Base-by-base conservation (phyloP, 352 stramenopile genomes). In the Globisporangium cylindrosporum region DNA sequence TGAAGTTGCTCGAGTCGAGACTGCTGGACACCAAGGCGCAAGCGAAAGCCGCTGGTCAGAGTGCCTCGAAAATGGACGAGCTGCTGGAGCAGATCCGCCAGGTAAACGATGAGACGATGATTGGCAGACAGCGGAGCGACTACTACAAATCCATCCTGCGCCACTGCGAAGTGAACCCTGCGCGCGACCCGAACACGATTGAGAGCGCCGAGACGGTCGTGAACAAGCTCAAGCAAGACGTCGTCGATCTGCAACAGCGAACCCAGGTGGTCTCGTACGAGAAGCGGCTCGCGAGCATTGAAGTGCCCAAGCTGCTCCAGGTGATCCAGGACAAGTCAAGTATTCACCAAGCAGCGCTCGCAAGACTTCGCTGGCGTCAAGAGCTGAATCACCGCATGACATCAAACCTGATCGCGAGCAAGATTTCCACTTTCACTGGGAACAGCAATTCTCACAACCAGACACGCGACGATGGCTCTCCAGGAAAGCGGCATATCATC, bases 141-240 rank as follows among this genome's bases (percentile, higher is more conserved):
- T 94, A 94, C 67, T 94, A 94, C 76, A 88, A 87, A 25, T 62
- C 85, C 6, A 91, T 94, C 48, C 49, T 94, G 48, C 82, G 87
- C 2, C 83, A 94, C 66, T 94, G 87, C 67, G 87, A 94, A 59
- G 73, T 92, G 36, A 80, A 90, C 61, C 85, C 85, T 24, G 85
- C 85, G n/a, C 79, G 87, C 8, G 84, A 92, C 43, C 75, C 85
- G 1, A 93, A 92, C n/a, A 84, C 77, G 38, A 93, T 94, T 57
- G 87, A 92, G 62, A 82, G 66, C 54, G 81, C 84, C 4, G 87
- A 94, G 74, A 77, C 69, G 14, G 70, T 73, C 25, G 82, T 92
- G 14, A 73, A 79, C 64, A 85, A 82, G 22, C 74, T 91, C 59
- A 86, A 85, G 48, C 80, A 82, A 24, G 86, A 93, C 43, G 80